A percentile compares a stretch with the other conserved stretches of the same genome.
Evolutionary conservation across 805 yeast species (phyloP).

Genomic region (Lipomyces lipofer): DNA sequence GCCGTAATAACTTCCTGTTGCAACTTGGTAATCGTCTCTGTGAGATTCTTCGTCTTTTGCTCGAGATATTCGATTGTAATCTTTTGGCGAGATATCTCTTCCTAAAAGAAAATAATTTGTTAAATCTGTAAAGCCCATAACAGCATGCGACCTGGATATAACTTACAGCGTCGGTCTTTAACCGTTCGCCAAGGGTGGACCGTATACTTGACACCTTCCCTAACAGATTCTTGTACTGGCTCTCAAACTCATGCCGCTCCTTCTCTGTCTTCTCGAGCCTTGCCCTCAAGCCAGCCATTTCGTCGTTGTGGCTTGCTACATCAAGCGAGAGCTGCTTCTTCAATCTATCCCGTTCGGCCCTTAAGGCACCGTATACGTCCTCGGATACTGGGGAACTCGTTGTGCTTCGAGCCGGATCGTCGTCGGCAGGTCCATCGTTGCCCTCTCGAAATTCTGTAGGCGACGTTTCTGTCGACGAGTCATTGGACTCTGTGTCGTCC

Average conservation of each 20-base stretch:
- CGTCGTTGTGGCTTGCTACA: conserved; percentile 39
- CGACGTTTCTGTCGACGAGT: neutral
- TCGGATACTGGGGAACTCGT: too few species aligned
- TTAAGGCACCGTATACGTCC: neutral
- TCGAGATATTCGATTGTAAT: conserved; percentile 37
- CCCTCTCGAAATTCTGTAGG: too few species aligned
- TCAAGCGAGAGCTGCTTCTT: conserved; percentile 1
- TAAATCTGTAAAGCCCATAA: neutral
- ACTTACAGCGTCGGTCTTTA: conserved; percentile 42
- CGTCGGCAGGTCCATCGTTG: too few species aligned
- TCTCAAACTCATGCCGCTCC: conserved; percentile 44
- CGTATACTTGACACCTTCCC: conserved; percentile 43
- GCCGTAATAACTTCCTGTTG: conserved; percentile 43
- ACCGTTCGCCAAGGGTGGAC: conserved; percentile 46
- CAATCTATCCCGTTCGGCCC: conserved; percentile 11
- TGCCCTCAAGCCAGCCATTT: conserved; percentile 68
- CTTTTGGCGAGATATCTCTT: conserved; percentile 31
- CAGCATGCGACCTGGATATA: neutral
- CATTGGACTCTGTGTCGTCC: neutral
- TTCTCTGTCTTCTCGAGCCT: conserved; percentile 60
- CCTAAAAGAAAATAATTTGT: conserved; percentile 6
- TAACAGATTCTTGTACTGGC: conserved; percentile 44
- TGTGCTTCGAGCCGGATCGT: too few species aligned
- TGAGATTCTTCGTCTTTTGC: conserved; percentile 41
- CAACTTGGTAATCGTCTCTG: conserved; percentile 41